Evolutionary conservation across 208 protist species (phyloP).

Genomic region (Naegleria gruberi): DNA sequence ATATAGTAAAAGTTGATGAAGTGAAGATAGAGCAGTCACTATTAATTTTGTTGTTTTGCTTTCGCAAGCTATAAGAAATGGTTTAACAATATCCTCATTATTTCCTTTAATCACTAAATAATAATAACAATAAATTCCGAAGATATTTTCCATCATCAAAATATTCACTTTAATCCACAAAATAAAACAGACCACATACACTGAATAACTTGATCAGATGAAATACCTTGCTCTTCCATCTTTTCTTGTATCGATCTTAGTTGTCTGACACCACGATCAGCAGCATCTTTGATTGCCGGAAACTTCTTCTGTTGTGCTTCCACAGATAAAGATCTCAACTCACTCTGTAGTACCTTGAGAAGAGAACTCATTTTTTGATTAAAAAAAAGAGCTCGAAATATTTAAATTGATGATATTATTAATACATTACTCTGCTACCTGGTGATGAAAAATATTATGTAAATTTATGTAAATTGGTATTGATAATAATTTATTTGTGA

Average conservation of each 20-base stretch:
- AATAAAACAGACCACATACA: neutral
- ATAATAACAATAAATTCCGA: too few relatives aligned
- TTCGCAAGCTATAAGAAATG: conserved; percentile 17
- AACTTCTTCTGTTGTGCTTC: neutral
- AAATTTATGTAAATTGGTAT: too few relatives aligned
- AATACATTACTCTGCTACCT: too few relatives aligned
- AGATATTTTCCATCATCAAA: too few relatives aligned
- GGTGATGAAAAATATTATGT: too few relatives aligned
- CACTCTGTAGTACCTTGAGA: neutral
- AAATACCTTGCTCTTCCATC: neutral
- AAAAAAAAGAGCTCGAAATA: too few relatives aligned
- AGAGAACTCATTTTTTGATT: neutral
- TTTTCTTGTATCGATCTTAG: neutral
- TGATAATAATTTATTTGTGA: too few relatives aligned
- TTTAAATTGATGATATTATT: too few relatives aligned
- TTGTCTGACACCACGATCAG: conserved; percentile 2
- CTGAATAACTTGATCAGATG: neutral
- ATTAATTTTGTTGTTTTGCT: conserved; percentile 10
- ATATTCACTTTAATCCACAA: too few relatives aligned
- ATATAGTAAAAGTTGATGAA: neutral
- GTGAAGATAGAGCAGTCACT: neutral
- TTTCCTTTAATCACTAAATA: neutral
- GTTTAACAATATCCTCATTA: conserved; percentile 1
- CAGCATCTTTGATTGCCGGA: neutral
- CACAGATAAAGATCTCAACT: neutral